Base-by-base conservation (phyloP, 2,329 filamentous ascomycete species). In the Emergomyces africanus region DNA sequence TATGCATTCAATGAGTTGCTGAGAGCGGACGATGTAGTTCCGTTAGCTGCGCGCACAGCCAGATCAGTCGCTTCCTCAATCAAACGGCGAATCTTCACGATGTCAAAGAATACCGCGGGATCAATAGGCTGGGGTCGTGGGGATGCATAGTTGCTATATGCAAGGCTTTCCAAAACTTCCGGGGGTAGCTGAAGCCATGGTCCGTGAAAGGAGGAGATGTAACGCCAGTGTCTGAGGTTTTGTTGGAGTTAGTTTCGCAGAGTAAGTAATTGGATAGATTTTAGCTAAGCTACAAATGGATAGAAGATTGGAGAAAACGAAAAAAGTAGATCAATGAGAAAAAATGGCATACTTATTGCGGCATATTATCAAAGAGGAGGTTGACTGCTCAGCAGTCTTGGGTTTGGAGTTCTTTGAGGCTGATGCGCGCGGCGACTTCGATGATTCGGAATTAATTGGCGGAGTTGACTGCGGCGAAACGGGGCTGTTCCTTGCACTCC, bases 201-300 rank as follows among this genome's bases (percentile, higher is more conserved):
- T 28, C 89, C 89, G 69, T 91, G 86, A 68, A 89, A 94, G 33
- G 85, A 87, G 25, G 88, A 90, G 61, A 94, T 90, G 71, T 90
- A 89, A 63, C 85, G 82, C 89, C 88, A 92, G 75, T 92, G 88
- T 71, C 89, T 92, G 65, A n/a, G n/a, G 57, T 25, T 59, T 30
- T 10, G 28, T 44, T 44, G 25, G 37, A n/a, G 6, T 3, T 44
- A 44, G 54, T 46, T 35, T 41, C 5, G 23, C 28, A 15, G 28
- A 33, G 15, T 51, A 33, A 33, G 28, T n/a, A 51, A 20, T 33
- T 20, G 48, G 28, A 2, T 28, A 48, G n/a, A 48, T 48, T 48
- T 23, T 20, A n/a, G 12, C 44, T 4, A 15, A 25, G 48, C 9
- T 33, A n/a, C 14, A n/a, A 12, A 9, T 18, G 25, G 23, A 50